Percentiles rank a stretch among this genome's conserved stretches.
Conservation (phyloP, 73 alveolate genomes). For the Tetrahymena malaccensis region DNA sequence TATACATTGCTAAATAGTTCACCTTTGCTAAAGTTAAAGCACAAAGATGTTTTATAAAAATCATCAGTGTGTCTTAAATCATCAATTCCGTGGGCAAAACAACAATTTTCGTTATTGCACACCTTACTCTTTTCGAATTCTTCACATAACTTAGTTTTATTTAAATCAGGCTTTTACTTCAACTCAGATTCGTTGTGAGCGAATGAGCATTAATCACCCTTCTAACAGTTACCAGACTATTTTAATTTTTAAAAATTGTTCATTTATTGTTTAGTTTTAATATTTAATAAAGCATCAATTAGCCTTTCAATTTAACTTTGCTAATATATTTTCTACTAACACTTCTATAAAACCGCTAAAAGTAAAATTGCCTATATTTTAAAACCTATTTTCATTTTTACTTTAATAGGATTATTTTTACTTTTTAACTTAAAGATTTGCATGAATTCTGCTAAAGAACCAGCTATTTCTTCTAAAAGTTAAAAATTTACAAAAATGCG, state of each 20-base stretch:
- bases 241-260: neutral
- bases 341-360: neutral
- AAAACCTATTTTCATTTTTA: neutral
- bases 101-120: neutral
- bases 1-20: neutral
- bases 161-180: neutral
- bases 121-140: neutral
- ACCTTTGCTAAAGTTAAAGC: neutral
- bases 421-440: neutral
- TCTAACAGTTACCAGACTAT: neutral
- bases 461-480: neutral
- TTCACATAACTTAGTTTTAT: neutral
- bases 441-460: neutral
- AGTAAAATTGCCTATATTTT: neutral
- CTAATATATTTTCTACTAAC: neutral
- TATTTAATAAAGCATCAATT: neutral
- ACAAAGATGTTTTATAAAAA: neutral
- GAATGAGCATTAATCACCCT: neutral
- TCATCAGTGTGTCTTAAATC: neutral
- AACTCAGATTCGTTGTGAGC: neutral
- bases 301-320: neutral
- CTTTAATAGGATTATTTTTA: neutral
- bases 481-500: neutral
- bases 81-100: neutral
- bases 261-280: neutral